Conservation (phyloP, 768 basidiomycete genomes). For the Termitomyces sp. region DNA sequence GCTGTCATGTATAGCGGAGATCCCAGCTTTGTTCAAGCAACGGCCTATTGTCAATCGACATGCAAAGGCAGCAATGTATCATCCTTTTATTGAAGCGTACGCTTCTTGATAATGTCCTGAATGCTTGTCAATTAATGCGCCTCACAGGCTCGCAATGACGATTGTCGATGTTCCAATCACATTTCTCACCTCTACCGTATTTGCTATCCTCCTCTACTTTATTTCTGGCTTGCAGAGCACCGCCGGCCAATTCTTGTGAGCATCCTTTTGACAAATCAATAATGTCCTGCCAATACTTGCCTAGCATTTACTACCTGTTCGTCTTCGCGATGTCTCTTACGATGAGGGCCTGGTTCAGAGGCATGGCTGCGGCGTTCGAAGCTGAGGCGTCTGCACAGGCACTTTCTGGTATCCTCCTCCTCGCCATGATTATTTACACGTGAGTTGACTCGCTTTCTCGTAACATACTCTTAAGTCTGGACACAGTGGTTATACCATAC, state of each 20-base stretch:
- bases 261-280: too few relatives aligned
- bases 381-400: constrained; percentile 60
- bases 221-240: constrained; percentile 50
- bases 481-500: constrained; percentile 48
- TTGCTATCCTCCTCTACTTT: constrained; percentile 54
- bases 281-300: neutral
- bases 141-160: constrained; percentile 45
- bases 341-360: constrained; percentile 76
- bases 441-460: constrained; percentile 26
- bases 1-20: constrained; percentile 58
- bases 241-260: constrained; percentile 64
- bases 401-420: constrained; percentile 35
- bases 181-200: constrained; percentile 37
- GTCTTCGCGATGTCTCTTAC: constrained; percentile 51
- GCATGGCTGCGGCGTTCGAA: constrained; percentile 54
- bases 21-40: constrained; percentile 56
- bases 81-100: constrained; percentile 41
- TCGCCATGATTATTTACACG: constrained; percentile 51
- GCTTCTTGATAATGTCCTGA: constrained; percentile 1
- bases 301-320: constrained; percentile 55
- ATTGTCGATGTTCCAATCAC: constrained; percentile 60
- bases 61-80: constrained; percentile 56
- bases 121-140: constrained; percentile 4
- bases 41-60: constrained; percentile 58
- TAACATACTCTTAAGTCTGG: neutral